A percentile compares a stretch with the other conserved stretches of the same genome.
These are phyloP conservation scores for Sporothrix globosa DNA, from an alignment of 2,329 filamentous ascomycete genomes.

Conservation along the genomic window DNA sequence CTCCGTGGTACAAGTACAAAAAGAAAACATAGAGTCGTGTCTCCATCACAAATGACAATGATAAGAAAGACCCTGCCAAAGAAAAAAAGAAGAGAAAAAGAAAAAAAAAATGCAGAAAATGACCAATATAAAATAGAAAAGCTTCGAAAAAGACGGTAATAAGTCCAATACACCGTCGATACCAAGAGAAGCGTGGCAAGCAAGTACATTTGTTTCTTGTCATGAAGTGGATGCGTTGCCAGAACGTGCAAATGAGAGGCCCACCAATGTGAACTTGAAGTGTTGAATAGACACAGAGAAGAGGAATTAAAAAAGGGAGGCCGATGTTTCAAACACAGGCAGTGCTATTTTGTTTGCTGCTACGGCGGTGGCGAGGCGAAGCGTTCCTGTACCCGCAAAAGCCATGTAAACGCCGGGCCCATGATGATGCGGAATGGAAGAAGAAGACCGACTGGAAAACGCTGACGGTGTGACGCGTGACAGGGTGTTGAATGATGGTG, in stretches of 20 bases:
- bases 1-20: constrained; percentile 19
- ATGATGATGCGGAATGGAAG: constrained; percentile 16
- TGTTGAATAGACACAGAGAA: constrained; percentile 22
- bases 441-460: constrained; percentile 3
- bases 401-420: constrained; percentile 26
- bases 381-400: constrained; percentile 5
- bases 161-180: not conserved
- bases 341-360: constrained; percentile 12
- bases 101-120: not conserved
- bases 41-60: constrained; percentile 21
- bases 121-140: constrained; percentile 5
- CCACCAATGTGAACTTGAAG: not conserved
- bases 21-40: constrained; percentile 22
- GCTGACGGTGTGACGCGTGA: not conserved
- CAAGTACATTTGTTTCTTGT: not conserved
- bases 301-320: not conserved
- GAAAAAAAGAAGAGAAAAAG: not conserved
- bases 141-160: not conserved
- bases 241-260: not conserved
- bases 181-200: not conserved
- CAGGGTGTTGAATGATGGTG: not conserved
- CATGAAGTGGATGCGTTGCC: not conserved
- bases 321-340: constrained; percentile 31
- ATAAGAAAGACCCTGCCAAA: not conserved
- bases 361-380: not conserved